phyloP scores from a whole-genome alignment of 2,329 filamentous ascomycete species.

The Alternaria metachromatica region DNA sequence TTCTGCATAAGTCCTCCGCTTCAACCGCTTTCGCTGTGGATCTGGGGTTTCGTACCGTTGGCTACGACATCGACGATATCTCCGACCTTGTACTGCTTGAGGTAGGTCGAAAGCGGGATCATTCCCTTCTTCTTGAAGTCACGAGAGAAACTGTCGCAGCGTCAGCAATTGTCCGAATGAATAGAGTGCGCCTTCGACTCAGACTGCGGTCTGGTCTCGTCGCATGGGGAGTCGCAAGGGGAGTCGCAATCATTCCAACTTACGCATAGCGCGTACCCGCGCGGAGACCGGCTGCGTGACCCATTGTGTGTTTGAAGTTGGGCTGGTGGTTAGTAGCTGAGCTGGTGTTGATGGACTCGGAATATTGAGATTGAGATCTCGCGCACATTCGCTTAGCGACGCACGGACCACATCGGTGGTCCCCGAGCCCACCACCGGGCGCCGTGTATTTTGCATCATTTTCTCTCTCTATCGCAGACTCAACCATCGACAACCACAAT shows the following conservation, averaged over 20 bases:
- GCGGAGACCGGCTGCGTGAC: slow-evolving; percentile 59
- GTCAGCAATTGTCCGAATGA: slow-evolving; percentile 26
- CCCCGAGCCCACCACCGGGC: too few species aligned
- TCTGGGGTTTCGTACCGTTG: slow-evolving; percentile 78
- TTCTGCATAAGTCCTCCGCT: slow-evolving; percentile 26
- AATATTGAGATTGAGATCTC: too few species aligned
- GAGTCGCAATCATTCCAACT: slow-evolving; percentile 17
- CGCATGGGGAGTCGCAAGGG: slow-evolving; percentile 2
- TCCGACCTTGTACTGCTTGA: slow-evolving; percentile 94
- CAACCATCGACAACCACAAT: slow-evolving; percentile 50
- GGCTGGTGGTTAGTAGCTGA: slow-evolving; percentile 26
- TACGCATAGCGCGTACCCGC: slow-evolving; percentile 53
- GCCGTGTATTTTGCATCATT: too few species aligned
- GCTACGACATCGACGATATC: slow-evolving; percentile 99
- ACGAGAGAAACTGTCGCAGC: slow-evolving; percentile 71
- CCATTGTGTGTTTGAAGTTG: slow-evolving; percentile 54
- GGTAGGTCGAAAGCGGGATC: slow-evolving; percentile 93
- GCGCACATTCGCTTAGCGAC: too few species aligned
- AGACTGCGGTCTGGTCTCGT: neutral
- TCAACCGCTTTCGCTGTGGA: slow-evolving; percentile 15
- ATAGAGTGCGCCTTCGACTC: neutral
- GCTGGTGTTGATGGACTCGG: slow-evolving; percentile 11
- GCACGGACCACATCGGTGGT: too few species aligned
- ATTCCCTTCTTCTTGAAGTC: slow-evolving; percentile 94
- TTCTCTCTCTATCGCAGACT: slow-evolving; percentile 20